phyloP scores from a whole-genome alignment of 2,329 filamentous ascomycete species.

The Allantophomopsis lycopodina region DNA sequence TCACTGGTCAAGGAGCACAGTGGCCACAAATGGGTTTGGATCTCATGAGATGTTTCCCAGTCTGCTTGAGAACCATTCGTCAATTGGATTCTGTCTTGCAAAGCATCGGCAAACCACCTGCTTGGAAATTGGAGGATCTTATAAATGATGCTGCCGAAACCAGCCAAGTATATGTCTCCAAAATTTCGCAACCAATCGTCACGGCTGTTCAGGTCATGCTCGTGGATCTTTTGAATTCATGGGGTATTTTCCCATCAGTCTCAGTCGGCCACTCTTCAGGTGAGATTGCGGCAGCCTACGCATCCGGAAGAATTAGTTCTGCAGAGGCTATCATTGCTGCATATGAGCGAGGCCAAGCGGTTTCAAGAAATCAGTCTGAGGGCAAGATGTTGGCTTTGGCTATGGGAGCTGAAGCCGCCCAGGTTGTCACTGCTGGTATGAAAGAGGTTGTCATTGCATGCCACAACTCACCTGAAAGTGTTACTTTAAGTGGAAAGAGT shows the following conservation, averaged over 20 bases:
- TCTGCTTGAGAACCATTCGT: neutral
- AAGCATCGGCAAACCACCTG: neutral
- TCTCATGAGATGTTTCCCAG: neutral
- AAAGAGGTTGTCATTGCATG: slow-evolving; percentile 14
- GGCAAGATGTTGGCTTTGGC: slow-evolving; percentile 8
- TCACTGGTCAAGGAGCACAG: slow-evolving; percentile 7
- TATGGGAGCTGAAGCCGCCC: slow-evolving; percentile 10
- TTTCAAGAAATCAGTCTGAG: neutral
- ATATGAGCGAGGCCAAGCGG: slow-evolving; percentile 19
- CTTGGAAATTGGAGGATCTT: neutral
- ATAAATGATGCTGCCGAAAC: neutral
- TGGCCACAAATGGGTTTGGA: slow-evolving; percentile 3
- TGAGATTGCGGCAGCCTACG: slow-evolving; percentile 30
- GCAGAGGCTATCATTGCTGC: slow-evolving; percentile 25
- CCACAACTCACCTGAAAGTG: slow-evolving; percentile 7
- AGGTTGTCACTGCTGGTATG: neutral
- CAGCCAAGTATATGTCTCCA: neutral
- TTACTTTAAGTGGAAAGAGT: slow-evolving; percentile 6
- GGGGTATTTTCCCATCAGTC: slow-evolving; percentile 20
- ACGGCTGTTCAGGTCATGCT: slow-evolving; percentile 30
- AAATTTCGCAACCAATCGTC: slow-evolving; percentile 22
- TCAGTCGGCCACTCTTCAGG: slow-evolving; percentile 29
- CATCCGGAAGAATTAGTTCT: slow-evolving; percentile 17
- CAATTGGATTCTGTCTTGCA: neutral
- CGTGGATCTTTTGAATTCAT: slow-evolving; percentile 25